Evolutionary conservation across 176 grass and related monocot species (phyloP), one percentile per base, ranked within the genome.

Genomic region (Eremochloa ophiuroides): DNA sequence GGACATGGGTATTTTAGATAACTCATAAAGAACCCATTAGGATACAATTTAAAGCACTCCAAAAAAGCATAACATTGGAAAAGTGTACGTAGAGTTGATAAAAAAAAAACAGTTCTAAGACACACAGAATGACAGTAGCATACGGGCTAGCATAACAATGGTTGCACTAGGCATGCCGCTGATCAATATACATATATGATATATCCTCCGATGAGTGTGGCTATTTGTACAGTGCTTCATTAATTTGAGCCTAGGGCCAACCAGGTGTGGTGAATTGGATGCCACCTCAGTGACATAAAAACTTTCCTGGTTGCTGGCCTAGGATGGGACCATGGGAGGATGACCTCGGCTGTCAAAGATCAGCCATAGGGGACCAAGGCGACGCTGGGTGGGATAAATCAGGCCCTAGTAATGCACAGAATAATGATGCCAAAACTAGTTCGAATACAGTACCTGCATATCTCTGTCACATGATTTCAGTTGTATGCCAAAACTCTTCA

Each of bases 381-480:
- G 6, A 18, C 8, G 30, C 38, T 69, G 68, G 40, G 68, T 44
- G 40, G 40, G 22, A 71, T 10, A 3, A 70, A 44, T 44, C 23
- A 16, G 68, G 34, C 28, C 20, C 11, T 56, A 51, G 11, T 30
- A 58, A 58, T 31, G 35, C 38, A 40, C 27, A 82, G 31, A 82
- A 12, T 44, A 31, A 20, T 23, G 38, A 25, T 22, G 26, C 39
- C 7, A 64, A 60, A 75, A 87, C 12, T 50, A 66, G 35, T 30
- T 43, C 12, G 22, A 76, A 35, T 33, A 70, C 27, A 26, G 18
- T 79, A 87, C 95, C 92, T 94, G 82, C 82, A 94, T 94, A 85
- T 98, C 92, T 88, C 78, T 71, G 64, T 98, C 90, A 17, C 95
- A 98, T 69, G 95, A 98, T 82, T 94, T 98, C 56, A 98, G 78